A percentile compares a stretch with the other conserved stretches of the same genome.
Conservation (phyloP, 129 eudicot genomes). For the Chrysanthemum seticuspe region DNA sequence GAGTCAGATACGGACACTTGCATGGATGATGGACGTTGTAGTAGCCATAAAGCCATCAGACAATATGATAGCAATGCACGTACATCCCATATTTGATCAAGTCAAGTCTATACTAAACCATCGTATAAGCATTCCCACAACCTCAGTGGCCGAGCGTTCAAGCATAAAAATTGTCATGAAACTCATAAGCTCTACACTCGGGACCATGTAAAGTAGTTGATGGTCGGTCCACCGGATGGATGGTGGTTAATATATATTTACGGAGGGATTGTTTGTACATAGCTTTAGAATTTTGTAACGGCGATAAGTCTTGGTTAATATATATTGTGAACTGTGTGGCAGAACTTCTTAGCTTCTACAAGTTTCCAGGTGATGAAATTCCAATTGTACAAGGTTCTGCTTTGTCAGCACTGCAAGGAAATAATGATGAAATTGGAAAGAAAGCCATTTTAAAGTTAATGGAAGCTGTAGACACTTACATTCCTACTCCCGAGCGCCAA, state of each 20-base stretch:
- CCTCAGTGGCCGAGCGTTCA: constrained; percentile 54
- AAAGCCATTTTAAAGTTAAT: constrained; percentile 77
- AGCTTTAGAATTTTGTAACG: constrained; percentile 31
- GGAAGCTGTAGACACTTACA: constrained; percentile 94
- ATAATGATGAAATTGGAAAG: constrained; percentile 83
- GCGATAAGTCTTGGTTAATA: too few species aligned
- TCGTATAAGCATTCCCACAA: constrained; percentile 60
- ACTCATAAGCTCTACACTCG: constrained; percentile 81
- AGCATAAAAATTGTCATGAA: constrained; percentile 71
- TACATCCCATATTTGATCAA: constrained; percentile 85
- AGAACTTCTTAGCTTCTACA: constrained; percentile 91
- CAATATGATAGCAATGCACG: constrained; percentile 72
- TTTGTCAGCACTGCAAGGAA: constrained; percentile 85
- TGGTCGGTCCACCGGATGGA: neutral
- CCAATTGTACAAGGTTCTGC: constrained; percentile 95
- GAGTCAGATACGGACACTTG: constrained; percentile 60
- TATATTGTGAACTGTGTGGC: too few species aligned
- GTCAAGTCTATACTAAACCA: constrained; percentile 80
- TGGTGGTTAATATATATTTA: constrained; percentile 13
- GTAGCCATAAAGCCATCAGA: constrained; percentile 80
- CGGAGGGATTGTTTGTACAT: constrained; percentile 37
- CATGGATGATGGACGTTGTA: constrained; percentile 86
- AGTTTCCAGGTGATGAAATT: constrained; percentile 97
- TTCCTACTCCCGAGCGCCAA: constrained; percentile 87
- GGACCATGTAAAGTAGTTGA: constrained; percentile 26